Percentiles rank a stretch among this genome's conserved stretches.
These are phyloP conservation scores for Zea luxurians DNA, from an alignment of 176 grass and related monocot species.

Conservation along the genomic window DNA sequence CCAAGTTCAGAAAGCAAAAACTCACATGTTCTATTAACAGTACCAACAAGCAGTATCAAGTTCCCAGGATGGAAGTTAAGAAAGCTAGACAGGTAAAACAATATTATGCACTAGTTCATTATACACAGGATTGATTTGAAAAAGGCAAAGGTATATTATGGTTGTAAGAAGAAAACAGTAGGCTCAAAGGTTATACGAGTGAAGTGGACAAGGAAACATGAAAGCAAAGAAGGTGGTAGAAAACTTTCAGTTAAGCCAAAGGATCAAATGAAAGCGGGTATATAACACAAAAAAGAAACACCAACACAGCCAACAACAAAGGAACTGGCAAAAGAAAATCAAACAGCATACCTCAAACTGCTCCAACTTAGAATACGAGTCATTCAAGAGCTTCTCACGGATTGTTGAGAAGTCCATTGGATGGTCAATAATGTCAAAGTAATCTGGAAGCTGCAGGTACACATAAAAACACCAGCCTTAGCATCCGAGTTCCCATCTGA, in stretches of 20 bases:
- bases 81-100: neutral
- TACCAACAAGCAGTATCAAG: conserved; percentile 11
- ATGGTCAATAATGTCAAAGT: conserved; percentile 60
- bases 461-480: conserved; percentile 1
- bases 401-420: conserved; percentile 74
- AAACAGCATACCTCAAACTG: conserved; percentile 62
- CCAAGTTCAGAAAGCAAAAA: conserved; percentile 27
- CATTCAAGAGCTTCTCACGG: conserved; percentile 64
- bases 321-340: conserved; percentile 5
- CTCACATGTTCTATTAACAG: conserved; percentile 17
- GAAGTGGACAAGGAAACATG: neutral
- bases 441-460: conserved; percentile 72
- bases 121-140: neutral
- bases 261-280: neutral
- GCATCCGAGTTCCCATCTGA: conserved; percentile 1
- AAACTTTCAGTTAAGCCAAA: neutral
- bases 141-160: neutral
- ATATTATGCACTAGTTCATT: neutral
- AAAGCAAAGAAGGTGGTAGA: neutral
- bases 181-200: neutral
- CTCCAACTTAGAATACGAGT: conserved; percentile 52
- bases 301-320: neutral
- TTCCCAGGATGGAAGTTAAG: neutral
- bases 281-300: conserved; percentile 24
- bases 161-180: conserved; percentile 16